Base-by-base conservation (phyloP, 2,329 filamentous ascomycete genomes). In the Talaromyces sp. region DNA sequence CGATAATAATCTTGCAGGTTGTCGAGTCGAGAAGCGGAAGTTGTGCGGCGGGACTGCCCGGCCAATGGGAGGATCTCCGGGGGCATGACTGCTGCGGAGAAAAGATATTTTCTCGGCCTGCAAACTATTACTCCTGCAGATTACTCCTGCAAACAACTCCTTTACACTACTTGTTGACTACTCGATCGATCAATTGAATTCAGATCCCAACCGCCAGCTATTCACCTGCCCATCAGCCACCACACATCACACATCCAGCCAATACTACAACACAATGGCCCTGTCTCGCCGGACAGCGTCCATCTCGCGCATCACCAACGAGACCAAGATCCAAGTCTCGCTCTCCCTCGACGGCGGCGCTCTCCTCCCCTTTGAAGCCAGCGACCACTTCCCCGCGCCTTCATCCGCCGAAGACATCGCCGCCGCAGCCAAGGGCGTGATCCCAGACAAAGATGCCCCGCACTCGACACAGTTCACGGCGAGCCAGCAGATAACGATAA, bases 271-370 rank as follows among this genome's bases (percentile, higher is more conserved):
- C 9, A 57, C 24, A 38, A 59, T 59, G 57, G 51, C 57, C 31
- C 61, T 57, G 7, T 46, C 57, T 32, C 61, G 57, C 50, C 89
- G 93, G 72, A 91, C 88, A 75, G 87, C 91, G 56, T 85, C 88
- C 58, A 80, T 97, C 68, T 87, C 89, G 65, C 91, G 94, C 74
- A 88, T 93, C 77, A 99, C 94, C 71, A 97, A 97, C 80, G 94
- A 99, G 81, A 99, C 94, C 73, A 96, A 95, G 75, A 96, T 99
- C 76, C 88, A 94, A 73, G 83, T 97, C 65, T 90, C 91, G 43
- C 83, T 99, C 68, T 96, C 94, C 78, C 85, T 99, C 63, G 94
- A 99, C 77, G 94, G 94, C 73, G 94, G 93, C 70, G 82, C 81
- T 48, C 76, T 86, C 24, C 70, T 71, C 63, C 65, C 76, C 63